Evolutionary conservation across 768 basidiomycete species (phyloP), one percentile per base, ranked within the genome.

Genomic region (Mycena polygramma): DNA sequence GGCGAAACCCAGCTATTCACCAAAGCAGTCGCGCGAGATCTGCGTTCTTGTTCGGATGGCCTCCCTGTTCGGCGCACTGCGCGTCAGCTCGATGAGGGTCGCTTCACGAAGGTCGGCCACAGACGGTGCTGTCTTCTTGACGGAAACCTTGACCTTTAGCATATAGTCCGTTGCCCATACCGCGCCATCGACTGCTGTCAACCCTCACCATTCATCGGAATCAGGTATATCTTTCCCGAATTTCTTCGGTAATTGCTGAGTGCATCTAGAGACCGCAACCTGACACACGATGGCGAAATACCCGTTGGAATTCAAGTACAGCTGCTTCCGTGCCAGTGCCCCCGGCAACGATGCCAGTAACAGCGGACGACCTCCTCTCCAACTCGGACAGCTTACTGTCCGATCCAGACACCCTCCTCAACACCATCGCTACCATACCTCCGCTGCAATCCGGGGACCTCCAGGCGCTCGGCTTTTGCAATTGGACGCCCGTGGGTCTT

Each of bases 401-500:
- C 9, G 57, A 65, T 45, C 9, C 63, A 0, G 55, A 46, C 2
- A 10, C 39, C 19, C 10, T 69, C 57, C 41, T 36, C 1, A 64
- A 73, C 49, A 46, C 57, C 14, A 14, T 70, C 52, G 66, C 60
- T 15, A n/a, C 65, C 26, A 55, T 73, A 35, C 79, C 86, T 26
- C 86, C 91, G 1, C 79, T 94, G 7, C 88, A 93, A 70, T 90
- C 89, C 52, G 93, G 93, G 2, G 92, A 94, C 79, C 83, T 95
- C 46, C 88, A 90, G 19, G 86, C 89, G 6, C 84, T 94, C 46
- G 94, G 92, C 3, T 30, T 30, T 30, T 30, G 30, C 19, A 77
- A 83, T 20, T 93, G 89, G 88, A 82, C 87, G 55, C 94, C 93
- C 4, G 87, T 89, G 0, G 93, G 92, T 0, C 72, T 92, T 41